Evolutionary conservation across 352 stramenopile species (phyloP).

Genomic region (Phytophthora pini): DNA sequence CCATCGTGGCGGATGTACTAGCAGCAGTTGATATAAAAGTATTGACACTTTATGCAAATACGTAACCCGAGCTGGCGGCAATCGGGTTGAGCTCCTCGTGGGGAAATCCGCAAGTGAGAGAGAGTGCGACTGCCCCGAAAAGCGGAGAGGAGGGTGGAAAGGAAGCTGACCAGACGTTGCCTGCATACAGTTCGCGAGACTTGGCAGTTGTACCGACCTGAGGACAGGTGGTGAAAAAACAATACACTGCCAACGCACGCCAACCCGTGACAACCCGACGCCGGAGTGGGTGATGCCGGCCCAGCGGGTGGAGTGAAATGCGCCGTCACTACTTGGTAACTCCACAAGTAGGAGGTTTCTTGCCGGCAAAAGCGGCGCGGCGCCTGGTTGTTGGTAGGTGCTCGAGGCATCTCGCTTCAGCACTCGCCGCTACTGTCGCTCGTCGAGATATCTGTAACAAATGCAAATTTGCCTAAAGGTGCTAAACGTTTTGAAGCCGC

Average conservation of each 20-base stretch:
- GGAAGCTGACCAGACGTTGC: conserved; percentile 8
- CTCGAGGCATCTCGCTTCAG: no score
- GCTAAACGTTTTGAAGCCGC: no score
- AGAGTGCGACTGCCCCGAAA: conserved; percentile 6
- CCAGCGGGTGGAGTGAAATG: conserved; percentile 3
- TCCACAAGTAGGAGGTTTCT: conserved; percentile 2
- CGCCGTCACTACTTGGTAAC: neutral
- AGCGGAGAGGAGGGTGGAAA: neutral
- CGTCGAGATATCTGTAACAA: no score
- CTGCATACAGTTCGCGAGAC: neutral
- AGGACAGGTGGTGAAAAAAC: neutral
- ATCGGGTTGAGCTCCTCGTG: neutral
- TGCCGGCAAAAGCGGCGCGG: neutral
- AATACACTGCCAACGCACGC: neutral
- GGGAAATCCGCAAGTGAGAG: conserved; percentile 9
- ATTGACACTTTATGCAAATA: neutral
- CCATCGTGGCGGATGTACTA: conserved; percentile 11
- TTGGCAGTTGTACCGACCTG: neutral
- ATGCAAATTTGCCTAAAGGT: no score
- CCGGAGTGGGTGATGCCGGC: neutral
- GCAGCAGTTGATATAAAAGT: neutral
- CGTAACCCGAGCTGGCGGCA: neutral
- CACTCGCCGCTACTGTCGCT: no score
- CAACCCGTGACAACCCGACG: conserved; percentile 5
- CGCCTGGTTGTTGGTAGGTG: neutral